Percentiles rank a stretch among this genome's conserved stretches.
phyloP scores from a whole-genome alignment of 1,139 yeast genomes.

The Sugiyamaella japonica region DNA sequence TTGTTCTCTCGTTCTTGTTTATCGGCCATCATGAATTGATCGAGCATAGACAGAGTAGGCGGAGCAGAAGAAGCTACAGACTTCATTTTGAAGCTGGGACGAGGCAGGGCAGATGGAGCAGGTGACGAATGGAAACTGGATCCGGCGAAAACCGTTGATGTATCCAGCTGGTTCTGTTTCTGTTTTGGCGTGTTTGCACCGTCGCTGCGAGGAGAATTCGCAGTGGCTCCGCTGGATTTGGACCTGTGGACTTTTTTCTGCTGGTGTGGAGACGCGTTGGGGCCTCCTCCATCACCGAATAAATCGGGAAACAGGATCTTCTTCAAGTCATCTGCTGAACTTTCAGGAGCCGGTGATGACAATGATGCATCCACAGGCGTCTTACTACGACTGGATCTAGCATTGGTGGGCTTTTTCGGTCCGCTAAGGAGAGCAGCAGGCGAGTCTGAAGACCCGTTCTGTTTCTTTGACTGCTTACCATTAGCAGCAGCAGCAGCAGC shows the following conservation, averaged over 20 bases:
- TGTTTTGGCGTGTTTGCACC: neutral
- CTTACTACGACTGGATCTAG: neutral
- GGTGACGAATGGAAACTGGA: conserved; percentile 47
- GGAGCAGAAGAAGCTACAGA: conserved; percentile 22
- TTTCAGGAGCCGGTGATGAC: conserved; percentile 5
- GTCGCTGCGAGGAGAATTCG: conserved; percentile 10
- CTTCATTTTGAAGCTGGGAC: conserved; percentile 39
- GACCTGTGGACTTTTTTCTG: conserved; percentile 16
- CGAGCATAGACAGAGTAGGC: conserved; percentile 27
- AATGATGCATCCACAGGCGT: conserved; percentile 3
- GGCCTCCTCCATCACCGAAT: conserved; percentile 20
- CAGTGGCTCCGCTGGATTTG: conserved; percentile 11
- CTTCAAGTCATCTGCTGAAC: conserved; percentile 26
- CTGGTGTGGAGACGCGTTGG: neutral
- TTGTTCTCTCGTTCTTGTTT: conserved; percentile 25
- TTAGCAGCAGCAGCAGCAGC: conserved; percentile 14
- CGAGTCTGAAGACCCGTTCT: neutral
- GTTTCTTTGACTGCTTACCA: neutral
- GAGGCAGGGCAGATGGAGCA: conserved; percentile 47
- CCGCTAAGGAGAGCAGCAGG: neutral
- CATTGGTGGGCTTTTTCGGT: neutral
- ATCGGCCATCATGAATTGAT: conserved; percentile 33
- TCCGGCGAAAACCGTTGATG: conserved; percentile 40
- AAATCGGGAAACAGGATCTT: conserved; percentile 34
- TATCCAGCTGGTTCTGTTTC: conserved; percentile 12